Percentiles rank a stretch among this genome's conserved stretches.
These are phyloP conservation scores for Penicillium rolfsii DNA, from an alignment of 2,329 filamentous ascomycete species.

Conservation along the genomic window DNA sequence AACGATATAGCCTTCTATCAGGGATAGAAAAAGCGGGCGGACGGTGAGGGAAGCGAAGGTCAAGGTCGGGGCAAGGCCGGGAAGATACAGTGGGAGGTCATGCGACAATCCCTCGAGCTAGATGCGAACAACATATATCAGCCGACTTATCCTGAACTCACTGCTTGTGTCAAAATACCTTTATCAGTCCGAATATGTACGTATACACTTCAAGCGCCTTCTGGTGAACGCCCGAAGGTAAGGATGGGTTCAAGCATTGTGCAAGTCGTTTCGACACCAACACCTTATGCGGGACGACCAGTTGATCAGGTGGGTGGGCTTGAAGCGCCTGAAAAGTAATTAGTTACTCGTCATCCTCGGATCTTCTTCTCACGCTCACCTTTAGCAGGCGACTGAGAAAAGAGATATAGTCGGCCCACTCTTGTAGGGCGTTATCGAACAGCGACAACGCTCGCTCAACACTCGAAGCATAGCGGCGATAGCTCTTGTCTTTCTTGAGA, in stretches of 20 bases:
- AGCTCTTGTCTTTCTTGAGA: slow-evolving; percentile 64
- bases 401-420: slow-evolving; percentile 99
- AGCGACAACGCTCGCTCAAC: slow-evolving; percentile 85
- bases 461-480: slow-evolving; percentile 84
- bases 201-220: slow-evolving; percentile 94
- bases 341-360: background rate
- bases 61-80: slow-evolving; percentile 83
- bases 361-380: slow-evolving; percentile 52
- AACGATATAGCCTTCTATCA: slow-evolving; percentile 81
- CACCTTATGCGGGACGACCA: slow-evolving; percentile 77
- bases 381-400: slow-evolving; percentile 90
- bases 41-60: slow-evolving; percentile 95
- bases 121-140: slow-evolving; percentile 22
- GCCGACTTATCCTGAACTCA: slow-evolving; percentile 3
- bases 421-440: slow-evolving; percentile 91
- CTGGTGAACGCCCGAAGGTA: slow-evolving; percentile 96
- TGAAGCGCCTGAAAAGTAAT: slow-evolving; percentile 71
- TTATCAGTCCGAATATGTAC: slow-evolving; percentile 85
- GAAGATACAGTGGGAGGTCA: slow-evolving; percentile 85
- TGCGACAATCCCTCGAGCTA: slow-evolving; percentile 72
- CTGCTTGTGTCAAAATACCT: slow-evolving; percentile 52
- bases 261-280: slow-evolving; percentile 86
- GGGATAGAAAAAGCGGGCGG: slow-evolving; percentile 78
- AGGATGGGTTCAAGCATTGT: slow-evolving; percentile 89
- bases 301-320: slow-evolving; percentile 72